Evolutionary conservation across 1,284 basidiomycete species (phyloP), one percentile per base, ranked within the genome.

Genomic region (Cerrena zonata): DNA sequence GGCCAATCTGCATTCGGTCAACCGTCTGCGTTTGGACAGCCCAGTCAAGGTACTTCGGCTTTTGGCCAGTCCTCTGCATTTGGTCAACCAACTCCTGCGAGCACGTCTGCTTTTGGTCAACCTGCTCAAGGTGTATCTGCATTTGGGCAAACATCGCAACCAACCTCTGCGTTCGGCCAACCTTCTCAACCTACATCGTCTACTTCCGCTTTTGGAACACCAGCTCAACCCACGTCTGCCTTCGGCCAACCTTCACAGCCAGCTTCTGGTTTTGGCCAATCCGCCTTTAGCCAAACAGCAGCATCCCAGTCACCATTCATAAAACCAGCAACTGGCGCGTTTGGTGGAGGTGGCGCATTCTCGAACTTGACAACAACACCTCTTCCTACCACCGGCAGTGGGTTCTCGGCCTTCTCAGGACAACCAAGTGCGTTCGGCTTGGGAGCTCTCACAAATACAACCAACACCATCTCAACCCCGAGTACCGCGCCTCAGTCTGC

Each of bases 361-460:
- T 54, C 57, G 5, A 58, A 56, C 48, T 50, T 52, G 22, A 34
- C 30, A 15, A 34, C 30, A 34, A 7, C 30, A 7, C 7, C 15
- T 15, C 21, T 46, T 42, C 49, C 56, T 24, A 51, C 55, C 10
- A 60, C 64, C 4, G 63, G 63, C 5, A 62, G 64, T 1, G 68
- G 53, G 18, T 69, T 69, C 54, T 65, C 67, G 3, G 67, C 69
- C 2, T 70, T 70, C 43, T 61, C 68, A 4, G 61, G 63, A 15
- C 59, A 64, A 43, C 58, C 65, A 2, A 61, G 66, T 26, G 62
- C 66, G 3, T 71, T 70, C 52, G 66, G 65, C n/a, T 49, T 61
- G 13, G 59, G 56, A 3, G 57, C 63, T 2, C 60, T 59, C 2
- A 52, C 49, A 4, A 63, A 61, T 38, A 48, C 56, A 5, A 51